These are phyloP conservation scores for Yamagishiella unicocca DNA, from an alignment of 139 green algal genomes.

Conservation along the genomic window DNA sequence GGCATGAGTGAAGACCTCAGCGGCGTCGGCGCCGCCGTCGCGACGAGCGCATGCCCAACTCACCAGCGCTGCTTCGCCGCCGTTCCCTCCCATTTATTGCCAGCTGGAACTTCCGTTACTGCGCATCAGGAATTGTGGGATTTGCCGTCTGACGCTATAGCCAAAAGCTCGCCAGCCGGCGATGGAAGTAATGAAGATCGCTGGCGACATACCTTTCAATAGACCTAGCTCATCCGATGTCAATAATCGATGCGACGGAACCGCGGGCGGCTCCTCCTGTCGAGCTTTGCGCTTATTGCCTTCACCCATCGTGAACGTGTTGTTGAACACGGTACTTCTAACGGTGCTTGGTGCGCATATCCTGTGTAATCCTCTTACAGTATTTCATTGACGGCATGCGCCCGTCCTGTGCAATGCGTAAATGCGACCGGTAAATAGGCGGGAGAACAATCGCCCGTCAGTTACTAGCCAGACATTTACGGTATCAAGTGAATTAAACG, in stretches of 20 bases:
- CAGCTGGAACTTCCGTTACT: slow-evolving; percentile 31
- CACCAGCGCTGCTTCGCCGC: slow-evolving; percentile 32
- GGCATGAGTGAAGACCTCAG: too few species aligned
- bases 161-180: not conserved
- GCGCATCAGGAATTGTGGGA: not conserved
- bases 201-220: slow-evolving; percentile 14
- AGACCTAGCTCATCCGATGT: slow-evolving; percentile 24
- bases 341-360: too few species aligned
- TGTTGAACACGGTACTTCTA: too few species aligned
- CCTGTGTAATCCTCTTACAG: too few species aligned
- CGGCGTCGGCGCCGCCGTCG: slow-evolving; percentile 8
- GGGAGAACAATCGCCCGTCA: too few species aligned
- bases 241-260: slow-evolving; percentile 25
- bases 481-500: too few species aligned
- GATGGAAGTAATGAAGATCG: not conserved
- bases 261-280: not conserved
- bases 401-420: too few species aligned
- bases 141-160: not conserved
- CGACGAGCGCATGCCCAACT: not conserved
- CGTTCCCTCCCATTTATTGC: slow-evolving; percentile 30
- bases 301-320: slow-evolving; percentile 3
- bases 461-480: too few species aligned
- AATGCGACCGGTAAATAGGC: too few species aligned
- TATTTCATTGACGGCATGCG: too few species aligned
- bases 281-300: slow-evolving; percentile 2